Evolutionary conservation across 805 yeast genomes (phyloP).

Genomic region (Debaryomyces tyrocola): DNA sequence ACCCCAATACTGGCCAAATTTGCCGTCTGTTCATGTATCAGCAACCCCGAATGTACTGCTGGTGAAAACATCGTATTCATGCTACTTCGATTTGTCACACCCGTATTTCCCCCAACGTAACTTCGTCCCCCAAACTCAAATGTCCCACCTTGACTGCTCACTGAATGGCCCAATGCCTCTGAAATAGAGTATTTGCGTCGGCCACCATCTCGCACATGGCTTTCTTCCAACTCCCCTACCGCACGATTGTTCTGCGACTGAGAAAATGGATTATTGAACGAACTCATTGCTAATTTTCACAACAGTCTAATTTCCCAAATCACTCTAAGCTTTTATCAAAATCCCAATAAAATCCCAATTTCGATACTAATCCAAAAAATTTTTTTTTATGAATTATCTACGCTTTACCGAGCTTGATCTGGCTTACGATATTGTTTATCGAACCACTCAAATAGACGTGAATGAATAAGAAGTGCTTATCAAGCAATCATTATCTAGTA

Average conservation of each 20-base stretch:
- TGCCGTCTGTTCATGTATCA: conserved; percentile 58
- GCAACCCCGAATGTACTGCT: conserved; percentile 46
- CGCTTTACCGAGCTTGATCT: too few species aligned
- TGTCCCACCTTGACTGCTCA: conserved; percentile 15
- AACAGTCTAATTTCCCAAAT: too few species aligned
- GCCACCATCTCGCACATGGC: background rate
- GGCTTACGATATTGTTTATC: too few species aligned
- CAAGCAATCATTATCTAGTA: too few species aligned
- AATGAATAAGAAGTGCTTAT: too few species aligned
- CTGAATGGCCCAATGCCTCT: conserved; percentile 17
- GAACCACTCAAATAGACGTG: too few species aligned
- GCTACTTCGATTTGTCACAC: conserved; percentile 22
- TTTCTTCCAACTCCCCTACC: background rate
- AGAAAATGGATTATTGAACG: background rate
- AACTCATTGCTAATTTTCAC: background rate
- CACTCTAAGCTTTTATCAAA: too few species aligned
- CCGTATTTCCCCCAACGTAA: conserved; percentile 24
- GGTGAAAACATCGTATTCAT: conserved; percentile 33
- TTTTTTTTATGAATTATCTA: too few species aligned
- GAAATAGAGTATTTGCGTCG: conserved; percentile 14
- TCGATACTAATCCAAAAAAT: too few species aligned
- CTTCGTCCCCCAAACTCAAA: conserved; percentile 46
- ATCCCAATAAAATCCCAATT: too few species aligned
- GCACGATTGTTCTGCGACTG: background rate
- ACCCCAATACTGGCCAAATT: conserved; percentile 58